Base-by-base conservation (phyloP, 495 filamentous ascomycete species). In the Penicillium psychrofluorescens region DNA sequence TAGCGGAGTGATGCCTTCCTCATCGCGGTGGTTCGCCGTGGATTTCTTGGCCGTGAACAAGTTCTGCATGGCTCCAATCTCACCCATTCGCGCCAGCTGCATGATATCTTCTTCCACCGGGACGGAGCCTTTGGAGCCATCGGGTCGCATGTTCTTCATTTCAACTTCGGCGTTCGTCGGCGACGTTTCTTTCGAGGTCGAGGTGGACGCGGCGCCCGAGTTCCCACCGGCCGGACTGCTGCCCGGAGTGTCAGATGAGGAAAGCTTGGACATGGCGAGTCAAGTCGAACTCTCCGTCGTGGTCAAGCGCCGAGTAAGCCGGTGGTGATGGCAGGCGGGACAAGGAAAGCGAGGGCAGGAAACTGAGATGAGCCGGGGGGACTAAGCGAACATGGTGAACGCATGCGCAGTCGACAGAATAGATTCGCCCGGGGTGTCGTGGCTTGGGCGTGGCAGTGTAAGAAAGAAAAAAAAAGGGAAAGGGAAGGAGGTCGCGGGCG, bases 1-100 rank as follows among this genome's bases (percentile, higher is more conserved):
- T 66, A 98, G 70, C 40, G 92, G 90, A 35, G 90, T 97, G 54
- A 96, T 94, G 53, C 84, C 87, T 62, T 98, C 87, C 39, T 84
- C 88, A 57, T 97, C 94, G 45, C 72, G 76, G 59, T 92, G 88
- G 38, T 75, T 82, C 16, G 86, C 87, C 50, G 85, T 80, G 62
- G 78, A 86, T 43, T 87, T 92, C 51, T 86, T 83, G 40, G 74
- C 77, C 48, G 86, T 85, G 51, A 95, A 90, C 22, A 98, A 71
- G 69, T 81, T 90, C 67, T 94, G 85, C 75, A 98, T 91, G 29
- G 77, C 84, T 6, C 69, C 69, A 56, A 95, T 77, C 56, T 98
- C 91, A 28, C 92, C 92, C 46, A 92, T 60, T 40, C 91, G 78
- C 31, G 92, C 88, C 55, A 96, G 76, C 67, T 96, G 91, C 89